Evolutionary conservation across 2,329 filamentous ascomycete genomes (phyloP).

Genomic region (Myriosclerotinia duriaeana): DNA sequence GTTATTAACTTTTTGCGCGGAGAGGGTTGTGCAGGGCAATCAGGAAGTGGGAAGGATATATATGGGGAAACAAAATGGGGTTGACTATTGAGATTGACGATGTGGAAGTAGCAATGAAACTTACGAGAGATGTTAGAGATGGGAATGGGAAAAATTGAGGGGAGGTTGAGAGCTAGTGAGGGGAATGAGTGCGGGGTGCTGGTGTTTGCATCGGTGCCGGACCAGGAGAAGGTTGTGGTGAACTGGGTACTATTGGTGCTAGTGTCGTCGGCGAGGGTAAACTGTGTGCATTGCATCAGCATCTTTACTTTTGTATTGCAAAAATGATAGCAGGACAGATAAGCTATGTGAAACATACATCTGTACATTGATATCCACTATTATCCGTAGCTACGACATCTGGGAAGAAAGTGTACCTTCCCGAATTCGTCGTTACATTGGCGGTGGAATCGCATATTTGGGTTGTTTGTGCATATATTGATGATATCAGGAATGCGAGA

Average conservation of each 20-base stretch:
- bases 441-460: constrained; percentile 1
- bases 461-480: constrained; percentile 1
- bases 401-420: constrained; percentile 18
- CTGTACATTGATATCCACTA: constrained; percentile 8
- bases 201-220: background rate
- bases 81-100: no score
- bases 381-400: background rate
- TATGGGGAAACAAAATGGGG: no score
- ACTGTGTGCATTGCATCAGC: background rate
- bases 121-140: background rate
- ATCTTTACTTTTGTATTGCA: background rate
- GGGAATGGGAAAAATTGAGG: background rate
- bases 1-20: no score
- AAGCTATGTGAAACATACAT: background rate
- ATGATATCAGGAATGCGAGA: background rate
- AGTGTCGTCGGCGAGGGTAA: background rate
- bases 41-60: no score
- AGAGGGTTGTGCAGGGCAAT: no score
- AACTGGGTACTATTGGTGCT: background rate
- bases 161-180: constrained; percentile 1
- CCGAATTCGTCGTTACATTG: constrained; percentile 6
- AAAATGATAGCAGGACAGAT: no score
- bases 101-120: no score
- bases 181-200: background rate
- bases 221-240: constrained; percentile 1